Evolutionary conservation across 176 grass and related monocot genomes (phyloP), one percentile per base, ranked within the genome.

Genomic region (Cenchrus fungigraminus): DNA sequence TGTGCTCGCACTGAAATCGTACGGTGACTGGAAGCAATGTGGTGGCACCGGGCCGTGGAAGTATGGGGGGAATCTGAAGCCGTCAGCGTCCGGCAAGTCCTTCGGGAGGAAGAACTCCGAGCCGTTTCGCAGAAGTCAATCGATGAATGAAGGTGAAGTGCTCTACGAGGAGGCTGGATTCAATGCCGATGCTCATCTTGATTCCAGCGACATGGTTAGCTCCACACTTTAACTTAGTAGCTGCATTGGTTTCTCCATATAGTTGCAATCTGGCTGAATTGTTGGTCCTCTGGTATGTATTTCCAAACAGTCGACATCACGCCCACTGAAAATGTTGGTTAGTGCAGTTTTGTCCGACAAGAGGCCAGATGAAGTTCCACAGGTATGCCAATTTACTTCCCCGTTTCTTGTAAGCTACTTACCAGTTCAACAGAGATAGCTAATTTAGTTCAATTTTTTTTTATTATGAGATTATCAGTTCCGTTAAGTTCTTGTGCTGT

Each of bases 341-440:
- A 91, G 86, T 73, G 93, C 94, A 12, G 90, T 93, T 79, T 66
- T 99, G 82, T 94, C 91, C 0, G 94, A 92, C 78, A 99, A 96
- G 88, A 91, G 92, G 84, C 97, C 97, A 6, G 97, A 99, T 78
- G 97, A 99, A 96, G 90, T 99, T 92, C 97, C 97, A 37, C 82
- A 91, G 84, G 97, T 96, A 91, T 71, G 82, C 34, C 17, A 61
- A 84, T 79, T 61, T 61, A 79, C 34, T 76, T 83, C 65, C 65
- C 66, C 15, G 58, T 68, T 81, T 68, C 44, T 75, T 61, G 8
- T 78, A 45, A 66, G 64, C 46, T 66, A 51, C 65, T 79, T 69
- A 80, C 43, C n/a, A 15, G 12, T 81, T 82, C 85, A 68, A 51
- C 37, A 52, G 64, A 64, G 11, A 42, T 44, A 78, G 44, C 51